Percentiles rank a stretch among this genome's conserved stretches.
phyloP scores from a whole-genome alignment of 2,329 filamentous ascomycete genomes.

The Xylariaceae sp. region DNA sequence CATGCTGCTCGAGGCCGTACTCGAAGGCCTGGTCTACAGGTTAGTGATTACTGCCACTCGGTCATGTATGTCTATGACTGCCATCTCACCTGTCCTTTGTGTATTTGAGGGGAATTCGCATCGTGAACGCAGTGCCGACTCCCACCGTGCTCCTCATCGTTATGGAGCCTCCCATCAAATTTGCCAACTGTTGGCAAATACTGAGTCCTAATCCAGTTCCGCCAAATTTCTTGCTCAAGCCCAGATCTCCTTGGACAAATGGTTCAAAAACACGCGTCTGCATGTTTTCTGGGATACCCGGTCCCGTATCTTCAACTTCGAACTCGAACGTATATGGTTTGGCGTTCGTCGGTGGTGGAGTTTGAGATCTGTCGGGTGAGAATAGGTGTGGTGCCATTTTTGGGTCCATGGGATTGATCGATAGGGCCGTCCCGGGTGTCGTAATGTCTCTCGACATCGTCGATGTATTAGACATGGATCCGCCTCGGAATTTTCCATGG shows the following conservation, averaged over 20 bases:
- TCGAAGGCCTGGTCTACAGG: slow-evolving; percentile 41
- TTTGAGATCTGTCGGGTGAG: slow-evolving; percentile 55
- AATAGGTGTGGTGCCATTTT: slow-evolving; percentile 48
- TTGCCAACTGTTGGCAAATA: slow-evolving; percentile 84
- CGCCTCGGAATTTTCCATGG: slow-evolving; percentile 43
- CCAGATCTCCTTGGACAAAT: slow-evolving; percentile 89
- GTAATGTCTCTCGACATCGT: slow-evolving; percentile 43
- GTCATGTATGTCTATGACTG: neutral
- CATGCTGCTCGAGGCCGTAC: slow-evolving; percentile 53
- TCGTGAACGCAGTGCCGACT: slow-evolving; percentile 75
- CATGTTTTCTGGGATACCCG: slow-evolving; percentile 75
- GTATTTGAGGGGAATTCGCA: slow-evolving; percentile 78
- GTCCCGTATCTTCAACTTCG: slow-evolving; percentile 83
- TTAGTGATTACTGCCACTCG: slow-evolving; percentile 2
- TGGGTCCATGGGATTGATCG: slow-evolving; percentile 62
- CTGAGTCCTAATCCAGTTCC: slow-evolving; percentile 85
- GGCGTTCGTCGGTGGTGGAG: slow-evolving; percentile 59
- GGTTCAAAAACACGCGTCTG: slow-evolving; percentile 87
- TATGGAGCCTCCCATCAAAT: slow-evolving; percentile 78
- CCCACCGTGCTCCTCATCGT: slow-evolving; percentile 68
- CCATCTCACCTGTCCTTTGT: slow-evolving; percentile 61
- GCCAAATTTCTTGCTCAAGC: slow-evolving; percentile 84
- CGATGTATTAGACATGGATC: slow-evolving; percentile 51
- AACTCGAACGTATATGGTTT: slow-evolving; percentile 78
- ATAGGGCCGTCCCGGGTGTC: slow-evolving; percentile 50